Evolutionary conservation across 2,329 filamentous ascomycete species (phyloP), one percentile per base, ranked within the genome.

Genomic region (Ophiostoma novo-ulmi): DNA sequence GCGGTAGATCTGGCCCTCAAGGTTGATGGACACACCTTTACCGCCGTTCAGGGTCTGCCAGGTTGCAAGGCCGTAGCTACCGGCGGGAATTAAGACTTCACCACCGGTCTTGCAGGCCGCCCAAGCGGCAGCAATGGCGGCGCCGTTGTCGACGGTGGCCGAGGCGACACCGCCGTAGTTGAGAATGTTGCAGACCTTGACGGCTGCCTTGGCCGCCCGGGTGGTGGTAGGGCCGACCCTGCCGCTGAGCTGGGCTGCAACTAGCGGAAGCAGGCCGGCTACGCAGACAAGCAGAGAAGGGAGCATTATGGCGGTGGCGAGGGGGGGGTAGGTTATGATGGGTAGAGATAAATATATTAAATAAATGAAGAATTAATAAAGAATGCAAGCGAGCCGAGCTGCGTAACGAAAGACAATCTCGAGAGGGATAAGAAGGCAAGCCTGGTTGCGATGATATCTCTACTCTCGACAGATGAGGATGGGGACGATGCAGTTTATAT

Each of bases 181-280:
- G 63, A 65, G 63, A 39, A 65, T 65, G 36, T 65, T 65, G 36
- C 63, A 65, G 63, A 65, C 35, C 63, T 65, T 65, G 5, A 22
- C 36, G 13, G 63, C 63, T 6, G 75, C 74, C 63, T 65, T 65
- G 20, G 35, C 35, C 20, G 35, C 63, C 17, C 35, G 35, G 17
- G 63, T 11, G 20, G 63, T 65, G 20, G 35, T 39, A 22, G 63
- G 63, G 36, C 63, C 63, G 36, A 65, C 63, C 36, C 8, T 39
- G 63, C 63, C 63, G 20, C 35, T 39, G 20, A 65, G 63, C 63
- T 65, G 63, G 5, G 35, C 63, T 36, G 58, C 58, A 36, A 63
- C 58, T 5, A 63, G 63, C 20, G 66, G 66, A 22, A 22, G 39
- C 66, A 66, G 70, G 70, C 55, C 31, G 7, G 31, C 55, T 20